Conservation (phyloP, 2,329 filamentous ascomycete species). For the Aschersonia sp. region DNA sequence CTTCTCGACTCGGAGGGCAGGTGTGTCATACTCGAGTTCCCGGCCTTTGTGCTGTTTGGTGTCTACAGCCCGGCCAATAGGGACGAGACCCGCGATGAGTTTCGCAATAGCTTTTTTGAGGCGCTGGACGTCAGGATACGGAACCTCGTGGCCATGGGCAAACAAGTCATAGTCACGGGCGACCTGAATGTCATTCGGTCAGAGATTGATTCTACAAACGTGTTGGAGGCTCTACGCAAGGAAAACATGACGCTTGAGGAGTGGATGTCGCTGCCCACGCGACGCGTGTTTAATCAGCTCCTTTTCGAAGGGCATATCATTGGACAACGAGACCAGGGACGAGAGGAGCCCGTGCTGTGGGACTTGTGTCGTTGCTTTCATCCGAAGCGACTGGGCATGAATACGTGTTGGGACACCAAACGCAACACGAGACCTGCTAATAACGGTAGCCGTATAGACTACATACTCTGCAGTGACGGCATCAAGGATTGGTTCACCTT, state of each 20-base stretch:
- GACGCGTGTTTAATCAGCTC: conserved; percentile 76
- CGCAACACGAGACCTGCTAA: conserved; percentile 94
- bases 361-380: conserved; percentile 77
- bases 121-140: conserved; percentile 72
- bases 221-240: conserved; percentile 57
- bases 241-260: conserved; percentile 53
- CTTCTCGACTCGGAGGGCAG: conserved; percentile 81
- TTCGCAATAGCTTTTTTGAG: conserved; percentile 65
- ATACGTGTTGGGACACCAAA: conserved; percentile 91
- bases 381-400: conserved; percentile 73
- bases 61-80: conserved; percentile 85
- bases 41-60: conserved; percentile 84
- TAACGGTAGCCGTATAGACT: conserved; percentile 86
- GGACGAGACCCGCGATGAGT: conserved; percentile 71
- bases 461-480: conserved; percentile 66
- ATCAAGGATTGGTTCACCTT: conserved; percentile 70
- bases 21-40: conserved; percentile 83
- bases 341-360: conserved; percentile 60
- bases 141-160: conserved; percentile 67
- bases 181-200: conserved; percentile 70
- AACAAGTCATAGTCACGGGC: conserved; percentile 72
- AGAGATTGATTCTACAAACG: conserved; percentile 62
- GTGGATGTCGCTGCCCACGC: conserved; percentile 56
- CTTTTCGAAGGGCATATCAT: conserved; percentile 56
- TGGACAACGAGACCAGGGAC: conserved; percentile 51